These are phyloP conservation scores for Gracilaria gracilis DNA, from an alignment of 23 red algal genomes.

Conservation along the genomic window DNA sequence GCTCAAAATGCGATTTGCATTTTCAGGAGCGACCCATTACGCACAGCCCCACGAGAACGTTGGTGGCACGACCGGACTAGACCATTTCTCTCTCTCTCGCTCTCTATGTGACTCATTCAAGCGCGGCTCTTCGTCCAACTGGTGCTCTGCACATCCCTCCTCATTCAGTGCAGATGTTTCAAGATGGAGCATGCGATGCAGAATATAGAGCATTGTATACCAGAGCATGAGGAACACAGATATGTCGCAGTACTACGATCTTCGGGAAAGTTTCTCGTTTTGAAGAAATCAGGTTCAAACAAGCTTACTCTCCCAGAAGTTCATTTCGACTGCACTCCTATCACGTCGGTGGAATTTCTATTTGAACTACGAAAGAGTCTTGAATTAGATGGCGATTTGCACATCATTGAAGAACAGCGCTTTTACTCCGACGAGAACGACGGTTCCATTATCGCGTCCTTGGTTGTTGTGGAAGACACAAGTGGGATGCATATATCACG, in stretches of 20 bases:
- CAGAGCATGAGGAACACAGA: too few relatives aligned
- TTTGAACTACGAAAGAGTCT: constrained; percentile 9
- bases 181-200: not conserved
- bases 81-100: too few relatives aligned
- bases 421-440: not conserved
- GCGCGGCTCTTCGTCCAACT: too few relatives aligned
- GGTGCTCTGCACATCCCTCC: too few relatives aligned
- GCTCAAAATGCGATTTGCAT: too few relatives aligned
- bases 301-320: constrained; percentile 3
- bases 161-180: too few relatives aligned
- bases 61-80: too few relatives aligned
- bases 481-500: not conserved
- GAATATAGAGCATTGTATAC: too few relatives aligned
- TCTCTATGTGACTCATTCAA: too few relatives aligned
- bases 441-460: not conserved
- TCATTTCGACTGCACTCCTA: constrained; percentile 1
- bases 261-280: constrained; percentile 11
- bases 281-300: constrained; percentile 17
- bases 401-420: constrained; percentile 4
- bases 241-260: constrained; percentile 3
- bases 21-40: too few relatives aligned
- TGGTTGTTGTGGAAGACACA: constrained; percentile 17
- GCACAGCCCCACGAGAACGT: too few relatives aligned
- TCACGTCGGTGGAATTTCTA: not conserved
- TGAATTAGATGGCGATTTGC: constrained; percentile 12